Evolutionary conservation across 768 basidiomycete genomes (phyloP).

Genomic region (Cystofilobasidium macerans): DNA sequence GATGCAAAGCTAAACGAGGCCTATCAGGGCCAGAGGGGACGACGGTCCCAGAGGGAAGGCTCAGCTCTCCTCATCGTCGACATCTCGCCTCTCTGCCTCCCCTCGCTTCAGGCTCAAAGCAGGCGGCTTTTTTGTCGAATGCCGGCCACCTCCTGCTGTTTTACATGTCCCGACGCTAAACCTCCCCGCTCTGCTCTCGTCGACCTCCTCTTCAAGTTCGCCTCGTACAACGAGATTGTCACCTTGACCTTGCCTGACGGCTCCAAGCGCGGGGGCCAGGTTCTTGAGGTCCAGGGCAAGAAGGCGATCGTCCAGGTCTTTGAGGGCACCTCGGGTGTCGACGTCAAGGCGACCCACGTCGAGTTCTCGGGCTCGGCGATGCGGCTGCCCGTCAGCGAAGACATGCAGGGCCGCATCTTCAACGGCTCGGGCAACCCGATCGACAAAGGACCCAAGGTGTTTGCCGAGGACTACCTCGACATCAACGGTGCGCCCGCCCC

Average conservation of each 20-base stretch:
- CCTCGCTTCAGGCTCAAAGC: too few relatives aligned
- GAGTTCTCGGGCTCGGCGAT: constrained; percentile 97
- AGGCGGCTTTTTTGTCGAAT: too few relatives aligned
- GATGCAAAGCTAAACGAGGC: too few relatives aligned
- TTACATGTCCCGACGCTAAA: neutral
- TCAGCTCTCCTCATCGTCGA: too few relatives aligned
- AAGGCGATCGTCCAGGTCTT: constrained; percentile 95
- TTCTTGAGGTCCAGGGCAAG: constrained; percentile 94
- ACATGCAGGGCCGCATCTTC: constrained; percentile 98
- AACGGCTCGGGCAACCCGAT: constrained; percentile 97
- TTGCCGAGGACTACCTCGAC: constrained; percentile 97
- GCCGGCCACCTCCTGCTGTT: neutral
- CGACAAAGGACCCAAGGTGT: constrained; percentile 96
- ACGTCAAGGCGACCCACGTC: constrained; percentile 93
- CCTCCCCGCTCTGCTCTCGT: constrained; percentile 4
- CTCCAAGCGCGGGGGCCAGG: constrained; percentile 87
- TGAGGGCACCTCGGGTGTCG: constrained; percentile 93
- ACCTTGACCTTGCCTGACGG: constrained; percentile 91
- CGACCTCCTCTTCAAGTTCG: constrained; percentile 54
- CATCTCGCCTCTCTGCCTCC: too few relatives aligned
- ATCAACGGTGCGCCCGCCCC: constrained; percentile 67
- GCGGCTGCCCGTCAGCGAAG: constrained; percentile 97
- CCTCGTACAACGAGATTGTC: constrained; percentile 97
- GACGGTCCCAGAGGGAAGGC: too few relatives aligned
- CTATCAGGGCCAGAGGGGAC: neutral